Base-by-base conservation (phyloP, 2,329 filamentous ascomycete genomes). In the Arthrobotrys entomopaga region DNA sequence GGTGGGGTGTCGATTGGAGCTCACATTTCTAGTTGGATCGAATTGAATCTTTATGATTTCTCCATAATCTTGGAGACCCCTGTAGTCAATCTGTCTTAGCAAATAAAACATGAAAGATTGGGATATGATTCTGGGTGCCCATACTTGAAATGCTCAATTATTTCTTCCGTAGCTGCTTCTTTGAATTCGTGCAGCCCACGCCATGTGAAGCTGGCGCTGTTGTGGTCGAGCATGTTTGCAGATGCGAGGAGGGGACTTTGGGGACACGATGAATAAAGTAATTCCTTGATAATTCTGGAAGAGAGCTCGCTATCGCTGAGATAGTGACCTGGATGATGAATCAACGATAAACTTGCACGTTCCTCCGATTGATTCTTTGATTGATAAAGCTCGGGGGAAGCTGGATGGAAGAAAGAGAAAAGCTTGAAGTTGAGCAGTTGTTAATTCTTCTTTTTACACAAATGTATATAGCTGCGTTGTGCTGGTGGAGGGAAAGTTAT, bases 131-230 rank as follows among this genome's bases (percentile, higher is more conserved):
- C 4, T 38, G 15, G 22, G 11, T 13, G 16, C 1, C 19, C 63
- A 48, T 59, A 67, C 70, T 43, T 59, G 48, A 63, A 74, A 11
- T 74, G 56, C 19, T 67, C 57, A 19, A 74, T 64, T 13, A 74
- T 50, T 8, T 74, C 70, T 19, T 67, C 58, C 11, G 50, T 57
- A 19, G 70, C 57, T 46, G 52, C 54, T 15, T 74, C 63, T 42
- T 74, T 74, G 52, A 74, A 67, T 43, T 67, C 70, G 46, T 74
- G 63, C 24, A 74, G 63, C 11, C 70, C 58, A 11, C 70, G 50
- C 70, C 70, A 74, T 50, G 57, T 67, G 58, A 74, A 74, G 26
- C 70, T 74, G 52, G 53, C 59, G 40, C 49, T 67, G 38, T 74
- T 66, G 46, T 65, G 63, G 13, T 74, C 70, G 7, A 64, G 56